These are phyloP conservation scores for Phytophthora cryptogea DNA, from an alignment of 352 stramenopile species.

Conservation along the genomic window DNA sequence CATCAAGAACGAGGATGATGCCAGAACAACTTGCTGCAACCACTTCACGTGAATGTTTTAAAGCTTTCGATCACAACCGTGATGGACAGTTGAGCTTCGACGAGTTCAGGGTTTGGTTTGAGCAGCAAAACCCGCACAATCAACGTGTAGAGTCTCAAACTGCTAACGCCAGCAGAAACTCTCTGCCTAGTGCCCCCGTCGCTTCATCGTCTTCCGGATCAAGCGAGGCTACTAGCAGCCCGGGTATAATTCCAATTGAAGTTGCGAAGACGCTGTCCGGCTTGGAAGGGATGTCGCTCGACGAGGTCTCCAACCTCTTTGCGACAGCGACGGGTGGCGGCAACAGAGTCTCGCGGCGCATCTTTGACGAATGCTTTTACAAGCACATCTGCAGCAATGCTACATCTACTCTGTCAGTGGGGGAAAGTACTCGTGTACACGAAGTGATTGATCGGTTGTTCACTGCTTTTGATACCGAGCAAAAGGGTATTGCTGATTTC, in stretches of 20 bases:
- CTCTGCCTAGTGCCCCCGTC: constrained; percentile 3
- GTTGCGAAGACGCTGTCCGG: constrained; percentile 76
- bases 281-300: constrained; percentile 59
- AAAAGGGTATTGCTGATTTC: constrained; percentile 74
- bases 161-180: constrained; percentile 20
- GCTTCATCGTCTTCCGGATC: constrained; percentile 25
- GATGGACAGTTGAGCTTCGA: constrained; percentile 80
- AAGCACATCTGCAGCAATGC: constrained; percentile 55
- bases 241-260: constrained; percentile 57
- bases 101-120: constrained; percentile 80
- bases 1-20: constrained; percentile 54
- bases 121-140: constrained; percentile 51
- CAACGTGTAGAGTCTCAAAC: constrained; percentile 10
- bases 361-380: constrained; percentile 82
- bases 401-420: constrained; percentile 27
- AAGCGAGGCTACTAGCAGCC: constrained; percentile 16
- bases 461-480: constrained; percentile 75
- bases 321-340: constrained; percentile 46
- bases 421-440: constrained; percentile 64
- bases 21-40: constrained; percentile 69
- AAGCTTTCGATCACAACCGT: constrained; percentile 72
- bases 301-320: constrained; percentile 70
- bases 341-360: constrained; percentile 62
- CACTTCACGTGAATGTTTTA: constrained; percentile 82
- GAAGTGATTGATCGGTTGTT: constrained; percentile 81